A percentile compares a stretch with the other conserved stretches of the same genome.
phyloP scores from a whole-genome alignment of 208 protist genomes.

The Acanthamoeba castellanii region DNA sequence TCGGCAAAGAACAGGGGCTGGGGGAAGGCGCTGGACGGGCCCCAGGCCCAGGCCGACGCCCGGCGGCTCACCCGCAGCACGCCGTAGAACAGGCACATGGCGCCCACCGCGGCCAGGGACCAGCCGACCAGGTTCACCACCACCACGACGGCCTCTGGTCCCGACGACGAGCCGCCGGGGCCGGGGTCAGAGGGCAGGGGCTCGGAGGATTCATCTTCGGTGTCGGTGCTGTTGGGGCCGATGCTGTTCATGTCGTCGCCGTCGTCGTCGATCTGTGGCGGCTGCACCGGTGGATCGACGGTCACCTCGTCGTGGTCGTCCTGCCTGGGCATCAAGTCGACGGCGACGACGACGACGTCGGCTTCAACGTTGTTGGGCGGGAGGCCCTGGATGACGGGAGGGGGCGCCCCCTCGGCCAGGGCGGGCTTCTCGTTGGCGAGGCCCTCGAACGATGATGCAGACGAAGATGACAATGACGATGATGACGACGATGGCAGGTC shows the following conservation, averaged over 20 bases:
- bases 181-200: neutral
- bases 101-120: conserved; percentile 11
- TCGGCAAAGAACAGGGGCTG: neutral
- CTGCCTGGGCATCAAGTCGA: no score
- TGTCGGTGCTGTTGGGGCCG: neutral
- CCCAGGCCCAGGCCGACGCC: neutral
- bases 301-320: no score
- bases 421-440: neutral
- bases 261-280: neutral
- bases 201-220: neutral
- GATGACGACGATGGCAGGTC: neutral
- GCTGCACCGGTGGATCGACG: no score
- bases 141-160: neutral
- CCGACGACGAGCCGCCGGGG: neutral
- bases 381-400: neutral
- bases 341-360: no score
- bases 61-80: neutral
- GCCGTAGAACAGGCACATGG: conserved; percentile 17
- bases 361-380: neutral
- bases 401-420: neutral
- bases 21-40: neutral
- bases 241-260: neutral
- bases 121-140: neutral
- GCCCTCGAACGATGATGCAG: neutral
- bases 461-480: no score